These are phyloP conservation scores for Gentiana dahurica DNA, from an alignment of 257 asterid genomes.

Conservation along the genomic window DNA sequence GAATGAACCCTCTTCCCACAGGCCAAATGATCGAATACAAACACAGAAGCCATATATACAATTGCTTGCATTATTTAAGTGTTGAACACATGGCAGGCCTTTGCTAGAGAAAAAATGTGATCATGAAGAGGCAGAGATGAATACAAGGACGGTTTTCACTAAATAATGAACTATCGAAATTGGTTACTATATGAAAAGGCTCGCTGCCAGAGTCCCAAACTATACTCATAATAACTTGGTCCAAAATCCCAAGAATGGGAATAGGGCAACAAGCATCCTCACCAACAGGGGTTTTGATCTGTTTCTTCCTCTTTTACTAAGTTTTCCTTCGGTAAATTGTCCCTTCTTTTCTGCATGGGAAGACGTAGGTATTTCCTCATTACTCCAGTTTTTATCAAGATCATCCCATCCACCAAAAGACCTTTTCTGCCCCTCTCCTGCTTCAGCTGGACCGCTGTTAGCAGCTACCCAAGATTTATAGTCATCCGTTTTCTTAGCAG, in stretches of 20 bases:
- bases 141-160: too few species aligned
- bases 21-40: too few species aligned
- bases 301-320: slow-evolving; percentile 37
- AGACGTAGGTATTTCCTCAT: slow-evolving; percentile 17
- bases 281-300: slow-evolving; percentile 35
- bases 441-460: slow-evolving; percentile 22
- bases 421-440: slow-evolving; percentile 9
- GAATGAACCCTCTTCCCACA: too few species aligned
- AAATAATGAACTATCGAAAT: background rate
- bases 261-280: slow-evolving; percentile 46
- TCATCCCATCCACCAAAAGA: slow-evolving; percentile 93
- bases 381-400: slow-evolving; percentile 39
- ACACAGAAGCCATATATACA: too few species aligned
- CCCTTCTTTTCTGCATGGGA: slow-evolving; percentile 13
- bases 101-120: too few species aligned
- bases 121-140: too few species aligned
- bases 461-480: slow-evolving; percentile 44
- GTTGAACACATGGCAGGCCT: too few species aligned
- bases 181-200: background rate
- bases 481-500: slow-evolving; percentile 22
- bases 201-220: background rate
- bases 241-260: slow-evolving; percentile 60
- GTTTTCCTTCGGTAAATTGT: slow-evolving; percentile 20
- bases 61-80: too few species aligned
- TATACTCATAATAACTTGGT: slow-evolving; percentile 32